These are phyloP conservation scores for Myxozyma mucilagina DNA, from an alignment of 805 yeast genomes.

Conservation along the genomic window DNA sequence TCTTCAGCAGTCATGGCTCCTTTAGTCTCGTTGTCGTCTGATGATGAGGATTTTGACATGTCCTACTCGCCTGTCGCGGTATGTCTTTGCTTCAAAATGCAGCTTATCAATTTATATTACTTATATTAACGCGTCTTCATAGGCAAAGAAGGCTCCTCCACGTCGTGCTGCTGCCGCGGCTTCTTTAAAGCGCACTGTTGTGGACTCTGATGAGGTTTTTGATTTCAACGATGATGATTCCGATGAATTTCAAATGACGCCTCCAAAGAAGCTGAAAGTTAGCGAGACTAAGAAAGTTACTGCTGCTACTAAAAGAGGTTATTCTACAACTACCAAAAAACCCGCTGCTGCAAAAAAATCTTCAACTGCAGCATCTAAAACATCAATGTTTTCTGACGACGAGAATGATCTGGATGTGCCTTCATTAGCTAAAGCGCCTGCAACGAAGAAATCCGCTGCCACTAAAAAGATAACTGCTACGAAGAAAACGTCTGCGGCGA, in stretches of 20 bases:
- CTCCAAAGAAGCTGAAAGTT: constrained; percentile 17
- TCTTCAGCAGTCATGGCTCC: constrained; percentile 7
- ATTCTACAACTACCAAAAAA: constrained; percentile 5
- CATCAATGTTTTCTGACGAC: constrained; percentile 4
- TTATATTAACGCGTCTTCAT: not conserved
- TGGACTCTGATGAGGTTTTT: constrained; percentile 23
- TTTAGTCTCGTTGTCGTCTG: constrained; percentile 21
- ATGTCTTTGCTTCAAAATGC: not conserved
- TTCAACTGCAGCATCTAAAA: not conserved
- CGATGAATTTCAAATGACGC: constrained; percentile 18
- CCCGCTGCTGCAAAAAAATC: constrained; percentile 4
- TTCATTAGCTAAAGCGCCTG: not conserved
- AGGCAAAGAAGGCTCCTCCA: constrained; percentile 19
- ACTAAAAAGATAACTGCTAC: not conserved
- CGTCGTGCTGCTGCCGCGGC: constrained; percentile 28
- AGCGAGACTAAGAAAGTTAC: constrained; percentile 15
- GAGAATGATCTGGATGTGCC: not conserved
- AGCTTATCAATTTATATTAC: not conserved
- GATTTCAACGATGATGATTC: constrained; percentile 19
- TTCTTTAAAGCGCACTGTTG: constrained; percentile 23
- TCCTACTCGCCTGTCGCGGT: constrained; percentile 20
- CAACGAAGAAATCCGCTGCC: not conserved
- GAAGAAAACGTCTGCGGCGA: not conserved
- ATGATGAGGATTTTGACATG: constrained; percentile 19
- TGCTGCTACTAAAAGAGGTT: constrained; percentile 6